Evolutionary conservation across 2,329 filamentous ascomycete genomes (phyloP).

Genomic region (Cladosporium colombiae): DNA sequence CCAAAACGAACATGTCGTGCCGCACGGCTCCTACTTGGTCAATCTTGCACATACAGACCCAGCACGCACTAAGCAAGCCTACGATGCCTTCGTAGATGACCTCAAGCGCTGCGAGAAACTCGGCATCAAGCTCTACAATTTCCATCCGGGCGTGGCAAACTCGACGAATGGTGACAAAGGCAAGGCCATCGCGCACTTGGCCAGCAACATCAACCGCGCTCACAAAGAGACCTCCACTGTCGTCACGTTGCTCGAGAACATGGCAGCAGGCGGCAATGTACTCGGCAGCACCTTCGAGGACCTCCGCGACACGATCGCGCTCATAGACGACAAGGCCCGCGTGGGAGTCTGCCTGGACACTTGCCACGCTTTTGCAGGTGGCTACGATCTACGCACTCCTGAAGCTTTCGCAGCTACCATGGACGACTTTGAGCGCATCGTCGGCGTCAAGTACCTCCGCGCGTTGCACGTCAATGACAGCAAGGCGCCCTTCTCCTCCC

Average conservation of each 20-base stretch:
- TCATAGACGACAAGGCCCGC: slow-evolving; percentile 76
- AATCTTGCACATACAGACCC: slow-evolving; percentile 86
- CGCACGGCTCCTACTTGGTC: slow-evolving; percentile 94
- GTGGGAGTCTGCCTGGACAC: slow-evolving; percentile 96
- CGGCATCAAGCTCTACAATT: slow-evolving; percentile 93
- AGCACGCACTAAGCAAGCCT: slow-evolving; percentile 81
- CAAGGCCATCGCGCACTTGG: slow-evolving; percentile 76
- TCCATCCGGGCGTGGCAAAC: slow-evolving; percentile 84
- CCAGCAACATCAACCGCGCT: slow-evolving; percentile 76
- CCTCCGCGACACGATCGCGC: slow-evolving; percentile 77
- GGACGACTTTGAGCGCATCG: slow-evolving; percentile 70
- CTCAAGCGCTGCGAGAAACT: slow-evolving; percentile 80
- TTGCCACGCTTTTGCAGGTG: slow-evolving; percentile 92
- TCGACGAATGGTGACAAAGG: slow-evolving; percentile 61
- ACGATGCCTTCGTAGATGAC: slow-evolving; percentile 83
- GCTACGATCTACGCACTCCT: slow-evolving; percentile 82
- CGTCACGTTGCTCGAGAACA: slow-evolving; percentile 87
- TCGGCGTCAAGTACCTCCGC: slow-evolving; percentile 77
- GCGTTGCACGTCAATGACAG: slow-evolving; percentile 94
- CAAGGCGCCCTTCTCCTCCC: slow-evolving; percentile 80
- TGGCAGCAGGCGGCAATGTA: slow-evolving; percentile 87
- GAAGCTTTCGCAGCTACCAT: slow-evolving; percentile 73
- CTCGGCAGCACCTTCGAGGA: slow-evolving; percentile 86
- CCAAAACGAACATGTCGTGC: slow-evolving; percentile 71
- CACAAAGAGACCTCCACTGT: slow-evolving; percentile 73